These are phyloP conservation scores for Cutaneotrichosporon mucoides DNA, from an alignment of 1,284 basidiomycete genomes.

Conservation along the genomic window DNA sequence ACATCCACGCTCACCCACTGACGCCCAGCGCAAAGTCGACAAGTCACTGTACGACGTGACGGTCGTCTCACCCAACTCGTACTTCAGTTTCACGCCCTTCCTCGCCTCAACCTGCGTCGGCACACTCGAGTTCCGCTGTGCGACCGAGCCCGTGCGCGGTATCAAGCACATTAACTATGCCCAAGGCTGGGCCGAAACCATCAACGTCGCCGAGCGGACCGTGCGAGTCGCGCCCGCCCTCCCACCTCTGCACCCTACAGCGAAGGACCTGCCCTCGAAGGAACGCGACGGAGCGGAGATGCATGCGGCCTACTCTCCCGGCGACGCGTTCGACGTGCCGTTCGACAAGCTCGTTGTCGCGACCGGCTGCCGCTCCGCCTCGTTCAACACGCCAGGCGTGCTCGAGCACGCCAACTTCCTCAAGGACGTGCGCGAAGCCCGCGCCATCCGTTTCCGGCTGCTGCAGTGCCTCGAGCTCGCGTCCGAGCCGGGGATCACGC, in stretches of 20 bases:
- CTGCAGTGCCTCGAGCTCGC: slow-evolving; percentile 76
- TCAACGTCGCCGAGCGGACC: slow-evolving; percentile 61
- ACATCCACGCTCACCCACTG: neutral
- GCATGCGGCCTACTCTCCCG: slow-evolving; percentile 28
- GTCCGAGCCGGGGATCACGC: slow-evolving; percentile 63
- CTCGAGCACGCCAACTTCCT: slow-evolving; percentile 75
- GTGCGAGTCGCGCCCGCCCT: slow-evolving; percentile 50
- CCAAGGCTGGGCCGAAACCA: slow-evolving; percentile 50
- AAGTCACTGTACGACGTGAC: slow-evolving; percentile 53
- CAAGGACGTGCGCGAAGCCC: slow-evolving; percentile 75
- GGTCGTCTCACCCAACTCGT: slow-evolving; percentile 66
- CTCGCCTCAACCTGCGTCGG: slow-evolving; percentile 73
- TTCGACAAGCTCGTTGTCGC: slow-evolving; percentile 82
- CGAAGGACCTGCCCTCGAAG: slow-evolving; percentile 4
- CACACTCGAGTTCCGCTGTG: slow-evolving; percentile 73
- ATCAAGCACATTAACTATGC: slow-evolving; percentile 34
- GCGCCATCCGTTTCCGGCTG: slow-evolving; percentile 73
- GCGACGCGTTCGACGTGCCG: slow-evolving; percentile 53
- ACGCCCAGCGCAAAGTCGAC: slow-evolving; percentile 31
- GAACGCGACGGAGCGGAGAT: slow-evolving; percentile 39
- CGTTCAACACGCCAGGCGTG: slow-evolving; percentile 57
- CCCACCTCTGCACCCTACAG: slow-evolving; percentile 17
- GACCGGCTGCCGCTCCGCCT: slow-evolving; percentile 79
- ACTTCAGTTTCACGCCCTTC: slow-evolving; percentile 80
- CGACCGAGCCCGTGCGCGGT: slow-evolving; percentile 68